phyloP scores from a whole-genome alignment of 2,329 filamentous ascomycete species.

The Xylariales sp. region DNA sequence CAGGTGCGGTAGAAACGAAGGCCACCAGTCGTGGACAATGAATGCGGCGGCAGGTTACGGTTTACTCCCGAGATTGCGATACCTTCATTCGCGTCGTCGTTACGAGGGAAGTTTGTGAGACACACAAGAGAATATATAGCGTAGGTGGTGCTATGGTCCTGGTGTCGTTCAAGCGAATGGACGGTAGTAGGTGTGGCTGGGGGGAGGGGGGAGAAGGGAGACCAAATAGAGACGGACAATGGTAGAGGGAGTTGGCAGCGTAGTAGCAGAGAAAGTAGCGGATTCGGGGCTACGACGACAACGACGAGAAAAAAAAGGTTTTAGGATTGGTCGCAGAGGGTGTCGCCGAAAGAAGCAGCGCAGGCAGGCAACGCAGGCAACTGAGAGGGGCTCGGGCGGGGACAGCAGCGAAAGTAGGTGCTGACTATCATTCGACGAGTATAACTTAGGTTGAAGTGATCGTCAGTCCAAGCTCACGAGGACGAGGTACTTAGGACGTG shows the following conservation, averaged over 20 bases:
- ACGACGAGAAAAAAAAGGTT: constrained; percentile 29
- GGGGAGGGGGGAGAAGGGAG: constrained; percentile 42
- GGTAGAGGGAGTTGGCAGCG: constrained; percentile 18
- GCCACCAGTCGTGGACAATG: constrained; percentile 16
- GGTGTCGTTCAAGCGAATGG: constrained; percentile 24
- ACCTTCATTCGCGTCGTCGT: constrained; percentile 27
- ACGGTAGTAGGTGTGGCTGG: constrained; percentile 34
- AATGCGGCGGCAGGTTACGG: constrained; percentile 18
- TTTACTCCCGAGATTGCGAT: constrained; percentile 14
- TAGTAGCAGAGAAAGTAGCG: constrained; percentile 29
- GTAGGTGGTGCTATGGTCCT: constrained; percentile 17
- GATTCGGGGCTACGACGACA: constrained; percentile 37
- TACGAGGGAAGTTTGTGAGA: constrained; percentile 12
- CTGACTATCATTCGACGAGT: constrained; percentile 42
- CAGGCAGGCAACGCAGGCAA: constrained; percentile 25
- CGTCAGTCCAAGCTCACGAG: constrained; percentile 47
- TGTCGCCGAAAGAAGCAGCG: constrained; percentile 41
- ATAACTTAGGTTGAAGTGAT: constrained; percentile 46
- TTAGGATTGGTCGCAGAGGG: constrained; percentile 35
- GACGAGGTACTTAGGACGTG: constrained; percentile 29
- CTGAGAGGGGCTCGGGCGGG: constrained; percentile 35
- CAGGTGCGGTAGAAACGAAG: constrained; percentile 14
- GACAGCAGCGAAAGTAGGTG: constrained; percentile 33
- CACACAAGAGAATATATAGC: constrained; percentile 15
- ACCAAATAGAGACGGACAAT: constrained; percentile 22